Evolutionary conservation across 208 protist genomes (phyloP).

Genomic region (Crithidia fasciculata): DNA sequence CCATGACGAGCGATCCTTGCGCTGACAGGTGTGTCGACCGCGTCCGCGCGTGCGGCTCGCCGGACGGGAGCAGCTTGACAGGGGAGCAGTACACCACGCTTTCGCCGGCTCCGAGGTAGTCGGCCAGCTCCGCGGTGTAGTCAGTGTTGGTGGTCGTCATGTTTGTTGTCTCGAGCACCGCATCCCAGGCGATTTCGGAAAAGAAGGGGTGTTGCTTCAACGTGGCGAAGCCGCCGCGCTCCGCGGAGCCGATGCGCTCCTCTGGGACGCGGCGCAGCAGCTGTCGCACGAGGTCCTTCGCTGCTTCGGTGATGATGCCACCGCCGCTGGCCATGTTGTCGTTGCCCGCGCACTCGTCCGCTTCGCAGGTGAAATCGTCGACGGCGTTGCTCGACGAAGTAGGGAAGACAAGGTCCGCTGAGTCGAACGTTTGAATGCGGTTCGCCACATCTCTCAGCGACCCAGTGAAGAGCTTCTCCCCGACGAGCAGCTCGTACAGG

Average conservation of each 20-base stretch:
- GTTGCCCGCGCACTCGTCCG: not conserved
- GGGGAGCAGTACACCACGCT: conserved; percentile 58
- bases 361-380: not conserved
- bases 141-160: conserved; percentile 48
- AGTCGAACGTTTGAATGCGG: conserved; percentile 59
- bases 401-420: conserved; percentile 62
- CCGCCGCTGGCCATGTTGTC: not conserved
- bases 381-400: conserved; percentile 56
- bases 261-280: conserved; percentile 71
- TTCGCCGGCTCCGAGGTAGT: conserved; percentile 52
- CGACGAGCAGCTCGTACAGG: conserved; percentile 81
- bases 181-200: conserved; percentile 64
- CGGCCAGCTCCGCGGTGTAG: conserved; percentile 45
- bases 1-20: conserved; percentile 40
- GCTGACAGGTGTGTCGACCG: not conserved
- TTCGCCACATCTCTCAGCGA: conserved; percentile 32
- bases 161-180: conserved; percentile 49
- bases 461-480: conserved; percentile 27
- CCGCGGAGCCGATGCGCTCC: conserved; percentile 72
- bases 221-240: conserved; percentile 69
- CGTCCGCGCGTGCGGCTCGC: not conserved
- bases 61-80: conserved; percentile 31
- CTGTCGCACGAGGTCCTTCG: conserved; percentile 76
- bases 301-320: conserved; percentile 48
- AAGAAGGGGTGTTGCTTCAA: conserved; percentile 92